Percentiles rank a stretch among this genome's conserved stretches.
phyloP scores from a whole-genome alignment of 768 basidiomycete species.

The Dentipellis sp. region DNA sequence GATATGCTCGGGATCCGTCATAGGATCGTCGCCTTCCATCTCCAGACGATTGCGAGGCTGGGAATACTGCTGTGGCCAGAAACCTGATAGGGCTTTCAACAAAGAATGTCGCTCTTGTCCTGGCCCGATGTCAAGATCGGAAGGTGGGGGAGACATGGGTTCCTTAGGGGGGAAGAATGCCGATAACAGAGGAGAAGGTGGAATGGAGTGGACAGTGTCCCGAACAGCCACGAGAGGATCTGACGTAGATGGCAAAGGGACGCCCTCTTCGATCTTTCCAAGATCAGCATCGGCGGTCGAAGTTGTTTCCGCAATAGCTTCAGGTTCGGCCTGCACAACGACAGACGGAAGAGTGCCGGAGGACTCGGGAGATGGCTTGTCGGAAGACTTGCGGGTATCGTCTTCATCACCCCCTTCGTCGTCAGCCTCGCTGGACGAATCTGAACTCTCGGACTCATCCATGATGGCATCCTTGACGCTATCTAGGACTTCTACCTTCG shows the following conservation, averaged over 20 bases:
- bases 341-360: constrained; percentile 1
- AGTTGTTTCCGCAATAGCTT: not conserved
- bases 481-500: constrained; percentile 81
- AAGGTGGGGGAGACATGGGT: constrained; percentile 18
- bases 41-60: constrained; percentile 41
- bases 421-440: constrained; percentile 57
- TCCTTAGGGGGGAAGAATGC: constrained; percentile 7
- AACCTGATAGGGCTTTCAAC: constrained; percentile 72
- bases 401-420: constrained; percentile 59
- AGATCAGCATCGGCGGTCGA: not conserved
- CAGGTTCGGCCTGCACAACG: not conserved
- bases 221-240: not conserved
- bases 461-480: constrained; percentile 87
- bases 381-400: constrained; percentile 26
- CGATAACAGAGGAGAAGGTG: constrained; percentile 42
- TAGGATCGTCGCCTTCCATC: constrained; percentile 54
- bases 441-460: constrained; percentile 70
- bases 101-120: constrained; percentile 65
- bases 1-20: constrained; percentile 82
- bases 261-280: not conserved
- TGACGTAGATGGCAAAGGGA: not conserved
- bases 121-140: constrained; percentile 43
- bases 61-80: constrained; percentile 62
- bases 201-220: constrained; percentile 28
- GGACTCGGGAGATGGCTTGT: constrained; percentile 20